Conservation (phyloP, 2,329 filamentous ascomycete species). For the Pseudogymnoascus sp. region DNA sequence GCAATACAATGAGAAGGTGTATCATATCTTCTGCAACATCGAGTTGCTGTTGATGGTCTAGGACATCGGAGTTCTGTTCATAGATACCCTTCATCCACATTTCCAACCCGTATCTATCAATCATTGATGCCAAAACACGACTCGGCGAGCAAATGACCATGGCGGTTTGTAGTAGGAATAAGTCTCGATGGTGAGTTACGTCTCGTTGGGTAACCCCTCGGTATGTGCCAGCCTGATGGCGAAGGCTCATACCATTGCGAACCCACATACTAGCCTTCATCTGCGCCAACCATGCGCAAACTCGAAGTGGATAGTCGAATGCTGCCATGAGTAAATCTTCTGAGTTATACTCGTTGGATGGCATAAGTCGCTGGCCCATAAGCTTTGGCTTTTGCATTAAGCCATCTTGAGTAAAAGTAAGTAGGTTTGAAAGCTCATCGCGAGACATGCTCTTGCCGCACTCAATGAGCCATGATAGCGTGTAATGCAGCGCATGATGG, state of each 20-base stretch:
- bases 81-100: slow-evolving; percentile 83
- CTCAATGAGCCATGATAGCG: slow-evolving; percentile 90
- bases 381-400: slow-evolving; percentile 57
- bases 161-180: slow-evolving; percentile 87
- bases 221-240: slow-evolving; percentile 92
- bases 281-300: slow-evolving; percentile 93
- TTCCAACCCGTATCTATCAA: slow-evolving; percentile 85
- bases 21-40: slow-evolving; percentile 95
- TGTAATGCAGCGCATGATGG: slow-evolving; percentile 94
- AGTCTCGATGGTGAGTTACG: slow-evolving; percentile 87
- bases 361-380: slow-evolving; percentile 50
- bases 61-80: slow-evolving; percentile 60
- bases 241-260: slow-evolving; percentile 88
- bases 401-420: slow-evolving; percentile 66
- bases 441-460: slow-evolving; percentile 69
- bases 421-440: slow-evolving; percentile 57
- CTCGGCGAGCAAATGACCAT: slow-evolving; percentile 79
- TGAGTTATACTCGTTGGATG: slow-evolving; percentile 49
- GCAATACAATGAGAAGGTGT: slow-evolving; percentile 80
- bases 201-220: slow-evolving; percentile 83
- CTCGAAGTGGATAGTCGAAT: slow-evolving; percentile 87
- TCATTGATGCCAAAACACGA: slow-evolving; percentile 77
- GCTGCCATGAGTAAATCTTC: slow-evolving; percentile 80
- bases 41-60: slow-evolving; percentile 81
- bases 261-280: slow-evolving; percentile 99